Evolutionary conservation across 345 rosid genomes (phyloP), one percentile per base, ranked within the genome.

Genomic region (Sapria himalayana): DNA sequence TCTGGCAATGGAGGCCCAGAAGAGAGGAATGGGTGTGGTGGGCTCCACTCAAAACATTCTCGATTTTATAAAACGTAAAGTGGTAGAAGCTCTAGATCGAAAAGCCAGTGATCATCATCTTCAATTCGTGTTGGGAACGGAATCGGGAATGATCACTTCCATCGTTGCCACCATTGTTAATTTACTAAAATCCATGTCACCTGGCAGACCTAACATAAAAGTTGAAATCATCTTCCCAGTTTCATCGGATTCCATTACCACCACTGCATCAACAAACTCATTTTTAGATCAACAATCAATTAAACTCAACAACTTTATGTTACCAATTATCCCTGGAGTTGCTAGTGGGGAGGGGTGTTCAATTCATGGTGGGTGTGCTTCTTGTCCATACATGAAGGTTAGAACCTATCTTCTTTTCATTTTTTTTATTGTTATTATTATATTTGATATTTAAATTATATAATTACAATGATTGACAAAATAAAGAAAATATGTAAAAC

Each of bases 311-410:
- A 81, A 81, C 23, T 19, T 71, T 4, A 42, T 48, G 25, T 60
- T 89, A 63, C 74, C 91, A 17, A 66, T 89, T 50, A 65, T 82
- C 44, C 98, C 95, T 16, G 98, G 98, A 45, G 92, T 74, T 61
- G 67, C 98, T 19, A 65, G 73, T 17, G 98, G 98, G 15, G 98
- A 89, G 59, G 98, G 95, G 23, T 76, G 95, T 50, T 89, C 93
- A 22, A 65, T 82, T 29, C 85, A 89, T 31, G 98, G 98, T 2
- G 92, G 95, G 18, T 82, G 98, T 56, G 98, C 98, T 15, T 89
- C 98, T 25, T 89, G 98, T 52, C 98, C 98, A 1, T 89, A 79
- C 40, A 82, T 82, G 95, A 89, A 89, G 94, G 98, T 82, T 17
- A 46, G 64, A 43, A 3, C 42, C 36, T 43, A 23, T 49, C 29